These are phyloP conservation scores for Talaromyces sp. DNA, from an alignment of 2,329 filamentous ascomycete genomes.

Conservation along the genomic window DNA sequence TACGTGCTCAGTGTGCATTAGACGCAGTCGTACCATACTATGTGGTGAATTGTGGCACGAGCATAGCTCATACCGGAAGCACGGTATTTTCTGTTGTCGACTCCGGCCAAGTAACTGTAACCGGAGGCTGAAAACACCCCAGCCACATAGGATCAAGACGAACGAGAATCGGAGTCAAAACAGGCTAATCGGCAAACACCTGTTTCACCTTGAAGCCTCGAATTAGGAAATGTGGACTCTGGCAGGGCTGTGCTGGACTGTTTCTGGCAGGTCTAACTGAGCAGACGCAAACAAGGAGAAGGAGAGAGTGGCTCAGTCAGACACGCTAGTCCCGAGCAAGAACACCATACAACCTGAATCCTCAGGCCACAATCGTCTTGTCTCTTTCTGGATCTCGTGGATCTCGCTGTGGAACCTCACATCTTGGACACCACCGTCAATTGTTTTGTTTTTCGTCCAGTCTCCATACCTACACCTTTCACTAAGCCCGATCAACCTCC, in stretches of 20 bases:
- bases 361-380: neutral
- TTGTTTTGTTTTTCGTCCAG: constrained; percentile 5
- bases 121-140: neutral
- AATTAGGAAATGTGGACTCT: neutral
- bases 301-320: neutral
- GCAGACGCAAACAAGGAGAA: neutral
- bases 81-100: neutral
- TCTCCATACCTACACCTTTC: neutral
- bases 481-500: neutral
- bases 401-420: neutral
- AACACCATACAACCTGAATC: neutral
- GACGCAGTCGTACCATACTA: too few species aligned
- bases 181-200: neutral
- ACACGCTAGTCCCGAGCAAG: neutral
- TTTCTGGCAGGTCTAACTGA: neutral
- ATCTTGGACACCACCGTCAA: neutral
- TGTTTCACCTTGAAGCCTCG: neutral
- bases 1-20: neutral
- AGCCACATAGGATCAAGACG: neutral
- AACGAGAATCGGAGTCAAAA: neutral
- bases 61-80: neutral
- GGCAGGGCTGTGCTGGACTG: neutral
- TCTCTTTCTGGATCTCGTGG: neutral
- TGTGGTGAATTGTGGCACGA: neutral
- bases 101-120: neutral